A percentile compares a stretch with the other conserved stretches of the same genome.
These are phyloP conservation scores for Eucalyptus tenuipes DNA, from an alignment of 345 rosid genomes.

Conservation along the genomic window DNA sequence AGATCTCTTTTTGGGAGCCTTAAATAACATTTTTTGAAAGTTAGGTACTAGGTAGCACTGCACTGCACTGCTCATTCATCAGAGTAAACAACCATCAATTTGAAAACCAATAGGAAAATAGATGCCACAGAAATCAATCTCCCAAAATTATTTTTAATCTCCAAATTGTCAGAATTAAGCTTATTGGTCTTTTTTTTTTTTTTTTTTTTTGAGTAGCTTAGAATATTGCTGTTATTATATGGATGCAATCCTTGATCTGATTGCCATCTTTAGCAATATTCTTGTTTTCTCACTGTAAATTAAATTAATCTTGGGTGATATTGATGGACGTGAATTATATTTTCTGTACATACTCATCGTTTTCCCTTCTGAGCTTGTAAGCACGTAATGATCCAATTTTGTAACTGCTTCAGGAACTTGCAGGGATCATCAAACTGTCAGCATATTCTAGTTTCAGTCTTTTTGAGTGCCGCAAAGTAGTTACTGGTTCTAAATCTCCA, in stretches of 20 bases:
- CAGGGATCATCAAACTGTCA: constrained; percentile 83
- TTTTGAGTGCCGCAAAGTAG: constrained; percentile 93
- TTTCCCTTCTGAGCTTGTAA: background rate
- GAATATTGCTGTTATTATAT: background rate
- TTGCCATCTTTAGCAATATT: background rate
- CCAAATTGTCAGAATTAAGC: background rate
- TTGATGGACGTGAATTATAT: background rate
- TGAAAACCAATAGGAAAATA: background rate
- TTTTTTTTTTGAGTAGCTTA: background rate
- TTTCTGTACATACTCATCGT: background rate
- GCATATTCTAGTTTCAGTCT: constrained; percentile 90
- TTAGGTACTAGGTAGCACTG: background rate
- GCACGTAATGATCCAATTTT: background rate
- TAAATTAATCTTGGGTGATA: background rate
- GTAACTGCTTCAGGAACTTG: constrained; percentile 61
- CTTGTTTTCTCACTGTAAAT: background rate
- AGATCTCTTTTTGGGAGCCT: background rate
- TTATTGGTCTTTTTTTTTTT: background rate
- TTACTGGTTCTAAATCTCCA: constrained; percentile 78
- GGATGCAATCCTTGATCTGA: background rate
- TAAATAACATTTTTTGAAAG: background rate
- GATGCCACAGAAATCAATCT: background rate
- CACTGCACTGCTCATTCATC: background rate
- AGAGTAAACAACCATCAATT: background rate
- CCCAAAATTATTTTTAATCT: background rate